Conservation (phyloP, 768 basidiomycete species). For the Mycena leptocephala region DNA sequence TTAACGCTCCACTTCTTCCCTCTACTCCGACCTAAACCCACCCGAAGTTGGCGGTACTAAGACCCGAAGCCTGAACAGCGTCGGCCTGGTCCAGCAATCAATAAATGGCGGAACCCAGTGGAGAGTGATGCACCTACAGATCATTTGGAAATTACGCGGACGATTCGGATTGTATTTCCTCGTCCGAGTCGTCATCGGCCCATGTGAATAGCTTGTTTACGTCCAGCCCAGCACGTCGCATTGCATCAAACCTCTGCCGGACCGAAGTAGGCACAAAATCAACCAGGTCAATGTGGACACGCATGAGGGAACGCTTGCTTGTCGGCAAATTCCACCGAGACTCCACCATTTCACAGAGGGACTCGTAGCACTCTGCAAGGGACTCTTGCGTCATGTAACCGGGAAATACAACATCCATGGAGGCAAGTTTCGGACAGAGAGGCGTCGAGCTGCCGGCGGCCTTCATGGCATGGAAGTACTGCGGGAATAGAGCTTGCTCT, state of each 20-base stretch:
- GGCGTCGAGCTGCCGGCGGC: not conserved
- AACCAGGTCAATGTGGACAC: not conserved
- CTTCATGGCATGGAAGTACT: constrained; percentile 3
- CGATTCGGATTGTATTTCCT: not conserved
- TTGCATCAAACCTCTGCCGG: not conserved
- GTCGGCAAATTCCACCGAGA: constrained; percentile 2
- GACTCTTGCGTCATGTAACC: not conserved
- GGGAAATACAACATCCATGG: not conserved
- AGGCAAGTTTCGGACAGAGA: not conserved
- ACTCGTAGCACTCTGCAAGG: not conserved
- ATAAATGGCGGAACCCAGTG: not conserved
- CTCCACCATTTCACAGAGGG: constrained; percentile 1
- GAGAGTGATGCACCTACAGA: not conserved
- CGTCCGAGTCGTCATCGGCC: not conserved
- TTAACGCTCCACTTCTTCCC: not conserved
- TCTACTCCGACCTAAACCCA: not conserved
- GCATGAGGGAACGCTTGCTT: not conserved
- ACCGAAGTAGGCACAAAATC: not conserved
- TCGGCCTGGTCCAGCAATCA: not conserved
- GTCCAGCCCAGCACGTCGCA: constrained; percentile 3
- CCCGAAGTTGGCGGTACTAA: not conserved
- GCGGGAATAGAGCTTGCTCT: not conserved
- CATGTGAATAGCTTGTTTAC: not conserved
- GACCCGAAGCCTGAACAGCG: not conserved
- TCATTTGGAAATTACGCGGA: not conserved